Evolutionary conservation across 2,329 filamentous ascomycete genomes (phyloP).

Genomic region (Neodidymelliopsis sp.): DNA sequence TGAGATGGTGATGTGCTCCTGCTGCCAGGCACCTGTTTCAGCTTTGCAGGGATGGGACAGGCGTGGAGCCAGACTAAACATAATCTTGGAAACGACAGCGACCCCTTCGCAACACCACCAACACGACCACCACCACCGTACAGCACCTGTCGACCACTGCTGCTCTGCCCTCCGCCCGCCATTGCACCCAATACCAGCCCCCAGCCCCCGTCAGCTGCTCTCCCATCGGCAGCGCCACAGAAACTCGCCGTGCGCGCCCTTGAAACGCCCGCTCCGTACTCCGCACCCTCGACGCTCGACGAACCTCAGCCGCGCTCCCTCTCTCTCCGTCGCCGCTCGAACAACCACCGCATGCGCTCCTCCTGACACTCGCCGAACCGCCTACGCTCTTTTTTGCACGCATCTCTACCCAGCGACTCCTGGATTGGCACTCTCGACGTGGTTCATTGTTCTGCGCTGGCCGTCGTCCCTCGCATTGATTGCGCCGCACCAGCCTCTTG

Average conservation of each 20-base stretch:
- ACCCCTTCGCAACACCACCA: constrained; percentile 7
- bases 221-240: constrained; percentile 3
- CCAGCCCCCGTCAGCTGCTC: constrained; percentile 13
- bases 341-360: constrained; percentile 12
- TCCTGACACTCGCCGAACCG: constrained; percentile 2
- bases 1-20: constrained; percentile 14
- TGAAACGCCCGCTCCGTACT: constrained; percentile 14
- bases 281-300: constrained; percentile 12
- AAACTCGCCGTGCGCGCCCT: constrained; percentile 17
- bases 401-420: constrained; percentile 1
- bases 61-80: constrained; percentile 3
- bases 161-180: constrained; percentile 1
- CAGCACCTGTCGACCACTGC: constrained; percentile 2
- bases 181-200: neutral
- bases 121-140: constrained; percentile 2
- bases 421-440: neutral
- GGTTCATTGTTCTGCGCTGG: constrained; percentile 22
- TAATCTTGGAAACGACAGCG: constrained; percentile 3
- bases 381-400: constrained; percentile 14
- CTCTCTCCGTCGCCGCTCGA: neutral
- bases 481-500: constrained; percentile 38
- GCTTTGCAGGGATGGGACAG: constrained; percentile 15
- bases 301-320: constrained; percentile 9
- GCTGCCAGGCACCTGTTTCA: constrained; percentile 21
- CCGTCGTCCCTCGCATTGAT: constrained; percentile 33